Percentiles rank a stretch among this genome's conserved stretches.
Conservation (phyloP, 106 monocot genomes). For the Dendrobium officinale region DNA sequence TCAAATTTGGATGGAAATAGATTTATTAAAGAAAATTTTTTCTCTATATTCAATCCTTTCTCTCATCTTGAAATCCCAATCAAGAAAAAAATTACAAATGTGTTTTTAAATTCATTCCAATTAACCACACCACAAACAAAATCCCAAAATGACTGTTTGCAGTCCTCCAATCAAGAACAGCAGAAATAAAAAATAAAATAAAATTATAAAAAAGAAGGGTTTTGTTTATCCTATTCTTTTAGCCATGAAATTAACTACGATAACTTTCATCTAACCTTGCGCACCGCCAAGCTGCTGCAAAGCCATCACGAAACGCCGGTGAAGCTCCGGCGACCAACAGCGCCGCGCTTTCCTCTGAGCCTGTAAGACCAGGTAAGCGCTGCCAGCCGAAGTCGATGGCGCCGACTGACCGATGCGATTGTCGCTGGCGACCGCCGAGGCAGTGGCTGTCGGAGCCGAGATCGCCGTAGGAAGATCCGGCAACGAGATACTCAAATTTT, state of each 20-base stretch:
- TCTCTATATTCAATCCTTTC: no score
- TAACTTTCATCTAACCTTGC: constrained; percentile 41
- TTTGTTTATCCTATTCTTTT: no score
- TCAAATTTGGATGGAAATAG: no score
- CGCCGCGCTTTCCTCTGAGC: constrained; percentile 58
- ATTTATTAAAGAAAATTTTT: no score
- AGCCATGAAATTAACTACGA: neutral
- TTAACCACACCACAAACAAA: neutral
- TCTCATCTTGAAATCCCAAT: no score
- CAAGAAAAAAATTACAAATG: no score
- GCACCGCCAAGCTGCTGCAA: constrained; percentile 80
- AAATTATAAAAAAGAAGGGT: no score
- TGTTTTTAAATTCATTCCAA: neutral
- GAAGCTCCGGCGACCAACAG: constrained; percentile 96
- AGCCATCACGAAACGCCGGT: constrained; percentile 63
- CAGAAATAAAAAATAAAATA: neutral
- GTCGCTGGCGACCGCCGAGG: neutral
- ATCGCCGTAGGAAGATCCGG: constrained; percentile 30
- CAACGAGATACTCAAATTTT: neutral
- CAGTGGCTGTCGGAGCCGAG: neutral
- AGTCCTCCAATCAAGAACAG: neutral
- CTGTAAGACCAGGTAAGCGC: constrained; percentile 4
- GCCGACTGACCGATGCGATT: neutral
- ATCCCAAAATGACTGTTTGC: neutral
- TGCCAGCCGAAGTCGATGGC: neutral